Evolutionary conservation across 768 basidiomycete genomes (phyloP), one percentile per base, ranked within the genome.

Genomic region (Amanita pseudoporphyria): DNA sequence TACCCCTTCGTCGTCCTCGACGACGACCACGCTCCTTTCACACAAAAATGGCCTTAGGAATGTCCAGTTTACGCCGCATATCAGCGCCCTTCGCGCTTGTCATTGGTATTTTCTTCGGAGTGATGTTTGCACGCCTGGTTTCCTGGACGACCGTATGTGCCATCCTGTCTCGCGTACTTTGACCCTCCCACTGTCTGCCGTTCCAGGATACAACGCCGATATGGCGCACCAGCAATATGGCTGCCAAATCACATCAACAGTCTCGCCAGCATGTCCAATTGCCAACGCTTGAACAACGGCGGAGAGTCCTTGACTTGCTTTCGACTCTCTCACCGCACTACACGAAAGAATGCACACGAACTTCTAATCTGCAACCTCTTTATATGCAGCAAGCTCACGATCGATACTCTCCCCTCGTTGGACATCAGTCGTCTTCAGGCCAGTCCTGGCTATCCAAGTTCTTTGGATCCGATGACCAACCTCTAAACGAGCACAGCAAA

Each of bases 271-370:
- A 79, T 13, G 73, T 89, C 39, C 75, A 79, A 22, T 72, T 87
- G 1, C 95, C 95, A 1, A 88, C 87, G 0, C 63, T 84, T 10
- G 82, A 85, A 39, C 92, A 98, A 65, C 84, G 96, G 12, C 73
- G 73, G 22, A 84, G 93, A 19, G 81, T 98, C 10, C 77, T 98
- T 31, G 82, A 91, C 49, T 77, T 97, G 46, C 74, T 99, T 49
- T 86, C 86, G 24, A 84, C 85, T 3, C 78, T 99, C 41, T 82
- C 91, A 0, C 82, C 92, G 0, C 91, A 96, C 61, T 85, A 98
- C 64, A 98, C 96, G 16, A 84, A 83, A 51, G 85, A 94, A 67
- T 98, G 94, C 68, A 90, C 88, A 6, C 79, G 88, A 45, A 12
- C 24, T 9, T 33, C 47, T 21, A 73, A 77, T 57, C 73, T 89